phyloP scores from a whole-genome alignment of 441 rosid species.

The Bocquillonia castaneifolia region DNA sequence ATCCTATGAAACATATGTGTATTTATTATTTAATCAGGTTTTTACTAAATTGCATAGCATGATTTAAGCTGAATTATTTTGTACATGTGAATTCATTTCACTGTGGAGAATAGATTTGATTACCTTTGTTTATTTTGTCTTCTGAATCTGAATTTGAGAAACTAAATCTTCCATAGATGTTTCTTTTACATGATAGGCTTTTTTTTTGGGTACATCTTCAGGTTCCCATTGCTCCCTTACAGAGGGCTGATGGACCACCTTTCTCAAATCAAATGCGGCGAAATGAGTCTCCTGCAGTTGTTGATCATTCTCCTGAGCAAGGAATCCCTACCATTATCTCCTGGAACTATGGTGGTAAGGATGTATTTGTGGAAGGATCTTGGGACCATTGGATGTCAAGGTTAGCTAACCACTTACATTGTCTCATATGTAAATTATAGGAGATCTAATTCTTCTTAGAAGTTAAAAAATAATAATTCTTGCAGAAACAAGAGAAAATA shows the following conservation, averaged over 20 bases:
- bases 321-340: conserved; percentile 75
- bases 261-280: conserved; percentile 41
- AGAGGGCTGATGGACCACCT: conserved; percentile 40
- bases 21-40: not conserved
- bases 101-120: not conserved
- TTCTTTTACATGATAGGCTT: conserved; percentile 19
- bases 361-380: conserved; percentile 82
- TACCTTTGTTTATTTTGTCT: not conserved
- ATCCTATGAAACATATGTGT: not conserved
- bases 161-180: not conserved
- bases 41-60: not conserved
- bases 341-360: conserved; percentile 85
- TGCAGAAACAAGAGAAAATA: not conserved
- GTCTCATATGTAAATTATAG: not conserved
- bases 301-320: conserved; percentile 39
- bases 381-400: conserved; percentile 90
- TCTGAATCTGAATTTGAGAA: too few species aligned
- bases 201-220: conserved; percentile 27
- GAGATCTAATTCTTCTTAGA: too few species aligned
- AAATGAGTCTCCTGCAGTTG: conserved; percentile 43
- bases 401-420: conserved; percentile 26
- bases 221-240: conserved; percentile 72
- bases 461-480: not conserved
- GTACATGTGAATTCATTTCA: too few species aligned
- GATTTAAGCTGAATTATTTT: too few species aligned